These are phyloP conservation scores for Saturnispora diversa DNA, from an alignment of 805 yeast genomes.

Conservation along the genomic window DNA sequence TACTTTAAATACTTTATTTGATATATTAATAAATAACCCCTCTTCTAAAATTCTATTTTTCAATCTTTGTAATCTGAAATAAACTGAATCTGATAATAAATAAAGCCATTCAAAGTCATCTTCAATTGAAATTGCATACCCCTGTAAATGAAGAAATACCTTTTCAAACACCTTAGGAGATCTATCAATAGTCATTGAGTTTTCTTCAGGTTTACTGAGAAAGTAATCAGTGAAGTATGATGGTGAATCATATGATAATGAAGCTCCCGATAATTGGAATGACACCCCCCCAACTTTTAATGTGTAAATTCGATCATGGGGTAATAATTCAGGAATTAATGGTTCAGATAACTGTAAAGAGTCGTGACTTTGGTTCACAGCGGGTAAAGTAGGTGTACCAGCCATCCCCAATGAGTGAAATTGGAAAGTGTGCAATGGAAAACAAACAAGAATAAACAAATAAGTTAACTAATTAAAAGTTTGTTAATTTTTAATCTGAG, in stretches of 20 bases:
- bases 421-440: too few relatives aligned
- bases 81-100: constrained; percentile 61
- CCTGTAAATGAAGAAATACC: constrained; percentile 70
- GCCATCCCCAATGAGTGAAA: too few relatives aligned
- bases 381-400: too few relatives aligned
- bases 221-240: constrained; percentile 79
- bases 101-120: constrained; percentile 55
- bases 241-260: constrained; percentile 79
- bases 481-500: too few relatives aligned
- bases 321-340: constrained; percentile 51
- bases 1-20: constrained; percentile 51
- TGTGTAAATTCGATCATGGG: constrained; percentile 60
- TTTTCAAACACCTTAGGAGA: constrained; percentile 59
- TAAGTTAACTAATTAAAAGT: too few relatives aligned
- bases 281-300: constrained; percentile 60
- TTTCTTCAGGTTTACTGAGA: constrained; percentile 30
- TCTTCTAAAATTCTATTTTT: constrained; percentile 40
- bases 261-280: constrained; percentile 72
- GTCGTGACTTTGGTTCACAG: too few relatives aligned
- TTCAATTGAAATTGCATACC: constrained; percentile 58
- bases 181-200: constrained; percentile 56
- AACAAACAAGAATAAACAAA: too few relatives aligned
- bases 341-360: too few relatives aligned
- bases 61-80: constrained; percentile 57
- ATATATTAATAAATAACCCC: constrained; percentile 52